Evolutionary conservation across 2,329 filamentous ascomycete genomes (phyloP).

Genomic region (Diaporthe ampelina): DNA sequence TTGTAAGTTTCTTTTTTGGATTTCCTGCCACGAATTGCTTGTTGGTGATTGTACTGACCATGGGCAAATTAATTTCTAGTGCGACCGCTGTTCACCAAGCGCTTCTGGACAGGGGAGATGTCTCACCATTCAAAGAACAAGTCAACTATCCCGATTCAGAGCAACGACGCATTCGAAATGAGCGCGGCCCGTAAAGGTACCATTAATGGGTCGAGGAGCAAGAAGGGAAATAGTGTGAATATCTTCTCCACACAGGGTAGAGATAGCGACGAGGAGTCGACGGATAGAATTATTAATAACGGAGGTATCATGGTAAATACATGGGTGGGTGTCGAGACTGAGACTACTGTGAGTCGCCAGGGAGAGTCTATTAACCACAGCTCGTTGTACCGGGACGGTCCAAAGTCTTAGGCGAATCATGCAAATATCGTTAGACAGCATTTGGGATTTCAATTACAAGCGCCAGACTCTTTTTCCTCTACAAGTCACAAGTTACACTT

Average conservation of each 20-base stretch:
- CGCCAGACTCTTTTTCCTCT: not conserved
- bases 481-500: not conserved
- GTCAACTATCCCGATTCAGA: slow-evolving; percentile 20
- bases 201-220: not conserved
- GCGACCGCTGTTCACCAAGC: slow-evolving; percentile 16
- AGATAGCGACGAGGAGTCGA: slow-evolving; percentile 25
- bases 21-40: too few relatives aligned
- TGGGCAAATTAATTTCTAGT: slow-evolving; percentile 2
- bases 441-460: not conserved
- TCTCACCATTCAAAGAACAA: slow-evolving; percentile 11
- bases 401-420: not conserved
- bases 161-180: slow-evolving; percentile 37
- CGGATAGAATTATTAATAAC: slow-evolving; percentile 11
- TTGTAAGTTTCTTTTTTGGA: not conserved
- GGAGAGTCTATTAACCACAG: not conserved
- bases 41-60: not conserved
- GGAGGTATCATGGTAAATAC: slow-evolving; percentile 27
- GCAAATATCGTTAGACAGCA: not conserved
- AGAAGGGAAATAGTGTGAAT: slow-evolving; percentile 23
- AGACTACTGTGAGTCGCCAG: not conserved
- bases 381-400: not conserved
- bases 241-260: slow-evolving; percentile 22
- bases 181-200: not conserved
- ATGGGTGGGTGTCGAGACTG: slow-evolving; percentile 8
- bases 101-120: slow-evolving; percentile 35